Evolutionary conservation across 2,329 filamentous ascomycete species (phyloP), one percentile per base, ranked within the genome.

Genomic region (Pyricularia sp.): DNA sequence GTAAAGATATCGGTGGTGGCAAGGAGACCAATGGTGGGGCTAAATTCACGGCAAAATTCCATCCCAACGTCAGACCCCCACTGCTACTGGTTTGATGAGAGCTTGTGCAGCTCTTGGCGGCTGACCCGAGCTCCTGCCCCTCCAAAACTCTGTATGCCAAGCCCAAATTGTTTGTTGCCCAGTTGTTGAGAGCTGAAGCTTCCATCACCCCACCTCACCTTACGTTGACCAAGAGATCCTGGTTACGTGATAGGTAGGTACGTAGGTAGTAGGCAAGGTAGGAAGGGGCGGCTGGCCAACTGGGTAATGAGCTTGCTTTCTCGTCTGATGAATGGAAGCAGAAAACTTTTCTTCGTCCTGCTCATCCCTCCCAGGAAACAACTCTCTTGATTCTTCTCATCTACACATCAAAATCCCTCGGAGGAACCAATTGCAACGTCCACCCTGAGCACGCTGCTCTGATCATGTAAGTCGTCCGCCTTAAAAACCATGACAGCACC

Each of bases 161-260:
- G 58, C 58, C 58, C 58, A 7, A 26, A 26, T 25, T 61, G 42
- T 20, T n/a, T 50, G 42, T 17, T 50, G 42, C 42, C 25, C 58
- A 61, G 58, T 61, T 61, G 58, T 61, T 61, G 58, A 61, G 58
- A 61, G n/a, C n/a, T 61, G 58, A 61, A 61, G 58, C 58, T 61
- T 61, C 58, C 7, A 61, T 26, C 58, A 61, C 58, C 58, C 58
- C 58, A 61, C 58, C 58, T 61, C 42, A 50, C 42, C 36, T 14
- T 50, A n/a, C 42, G 42, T 50, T 50, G 42, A 50, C 42, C 42
- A 50, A 50, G 42, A 50, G 42, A 50, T 50, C 42, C 42, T 50
- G n/a, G 42, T 50, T 61, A 26, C 58, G 12, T 61, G n/a, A 61
- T 23, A 61, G 58, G n/a, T 58, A 58, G 55, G 55, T 58, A 58